These are phyloP conservation scores for Penicillium pancosmium DNA, from an alignment of 495 filamentous ascomycete genomes.

Conservation along the genomic window DNA sequence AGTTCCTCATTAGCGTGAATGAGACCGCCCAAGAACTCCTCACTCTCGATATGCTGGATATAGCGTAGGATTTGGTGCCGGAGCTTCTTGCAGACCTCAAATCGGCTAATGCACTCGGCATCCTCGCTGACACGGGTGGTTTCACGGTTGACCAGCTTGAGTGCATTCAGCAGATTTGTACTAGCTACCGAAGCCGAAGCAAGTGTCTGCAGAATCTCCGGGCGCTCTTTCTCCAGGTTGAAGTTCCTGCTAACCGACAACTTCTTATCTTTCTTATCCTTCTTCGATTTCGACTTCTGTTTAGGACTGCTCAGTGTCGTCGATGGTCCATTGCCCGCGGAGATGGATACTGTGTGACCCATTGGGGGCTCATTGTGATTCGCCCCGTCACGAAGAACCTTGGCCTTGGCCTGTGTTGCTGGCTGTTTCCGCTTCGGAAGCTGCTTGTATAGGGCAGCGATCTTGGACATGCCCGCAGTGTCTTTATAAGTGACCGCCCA, in stretches of 20 bases:
- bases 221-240: conserved; percentile 86
- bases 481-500: conserved; percentile 86
- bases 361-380: conserved; percentile 60
- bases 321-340: conserved; percentile 43
- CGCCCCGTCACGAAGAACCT: conserved; percentile 75
- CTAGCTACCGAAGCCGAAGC: conserved; percentile 85
- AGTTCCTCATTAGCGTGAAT: conserved; percentile 85
- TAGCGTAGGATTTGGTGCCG: conserved; percentile 85
- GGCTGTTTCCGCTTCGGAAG: conserved; percentile 68
- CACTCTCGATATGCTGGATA: conserved; percentile 81
- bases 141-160: conserved; percentile 91
- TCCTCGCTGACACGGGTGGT: conserved; percentile 86
- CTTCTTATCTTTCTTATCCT: conserved; percentile 44
- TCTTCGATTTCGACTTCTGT: conserved; percentile 41
- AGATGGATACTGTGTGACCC: conserved; percentile 49
- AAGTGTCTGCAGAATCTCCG: conserved; percentile 76
- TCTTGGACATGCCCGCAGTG: conserved; percentile 76
- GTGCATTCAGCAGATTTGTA: conserved; percentile 85
- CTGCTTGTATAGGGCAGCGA: conserved; percentile 80
- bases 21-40: conserved; percentile 77
- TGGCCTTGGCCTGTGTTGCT: conserved; percentile 71
- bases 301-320: conserved; percentile 40
- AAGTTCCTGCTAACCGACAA: conserved; percentile 54
- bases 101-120: conserved; percentile 68
- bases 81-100: conserved; percentile 84